These are phyloP conservation scores for Wickerhamiella australiensis DNA, from an alignment of 805 yeast species.

Conservation along the genomic window DNA sequence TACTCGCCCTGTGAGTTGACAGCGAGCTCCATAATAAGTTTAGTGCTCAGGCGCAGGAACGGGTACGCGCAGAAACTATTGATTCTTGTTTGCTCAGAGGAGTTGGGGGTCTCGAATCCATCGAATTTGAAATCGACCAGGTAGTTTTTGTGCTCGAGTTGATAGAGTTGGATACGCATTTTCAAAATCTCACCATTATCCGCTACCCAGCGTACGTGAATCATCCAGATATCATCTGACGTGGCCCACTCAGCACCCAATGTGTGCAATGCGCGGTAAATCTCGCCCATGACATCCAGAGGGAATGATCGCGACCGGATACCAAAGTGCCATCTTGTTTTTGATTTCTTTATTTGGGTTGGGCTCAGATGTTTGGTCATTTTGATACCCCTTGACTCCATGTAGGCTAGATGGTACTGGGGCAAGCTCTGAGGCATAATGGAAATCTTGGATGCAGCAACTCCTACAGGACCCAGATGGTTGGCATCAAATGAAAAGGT, in stretches of 20 bases:
- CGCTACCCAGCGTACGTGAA: conserved; percentile 86
- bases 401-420: conserved; percentile 83
- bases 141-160: conserved; percentile 89
- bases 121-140: conserved; percentile 95
- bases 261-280: conserved; percentile 83
- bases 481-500: conserved; percentile 31
- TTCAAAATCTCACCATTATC: conserved; percentile 56
- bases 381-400: conserved; percentile 49
- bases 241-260: conserved; percentile 98
- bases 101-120: conserved; percentile 62
- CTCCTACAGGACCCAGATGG: conserved; percentile 28
- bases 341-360: conserved; percentile 64
- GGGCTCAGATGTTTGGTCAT: conserved; percentile 34
- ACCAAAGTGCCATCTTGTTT: conserved; percentile 98
- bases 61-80: conserved; percentile 87
- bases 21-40: conserved; percentile 90
- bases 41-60: conserved; percentile 80
- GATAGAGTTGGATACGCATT: conserved; percentile 94
- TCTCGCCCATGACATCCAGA: conserved; percentile 96
- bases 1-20: conserved; percentile 64
- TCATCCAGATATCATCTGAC: conserved; percentile 93
- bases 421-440: conserved; percentile 90
- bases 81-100: conserved; percentile 13
- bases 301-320: conserved; percentile 93
- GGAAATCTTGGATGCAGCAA: conserved; percentile 59